Conservation (phyloP, 495 filamentous ascomycete species). For the Jackrogersella minutella region DNA sequence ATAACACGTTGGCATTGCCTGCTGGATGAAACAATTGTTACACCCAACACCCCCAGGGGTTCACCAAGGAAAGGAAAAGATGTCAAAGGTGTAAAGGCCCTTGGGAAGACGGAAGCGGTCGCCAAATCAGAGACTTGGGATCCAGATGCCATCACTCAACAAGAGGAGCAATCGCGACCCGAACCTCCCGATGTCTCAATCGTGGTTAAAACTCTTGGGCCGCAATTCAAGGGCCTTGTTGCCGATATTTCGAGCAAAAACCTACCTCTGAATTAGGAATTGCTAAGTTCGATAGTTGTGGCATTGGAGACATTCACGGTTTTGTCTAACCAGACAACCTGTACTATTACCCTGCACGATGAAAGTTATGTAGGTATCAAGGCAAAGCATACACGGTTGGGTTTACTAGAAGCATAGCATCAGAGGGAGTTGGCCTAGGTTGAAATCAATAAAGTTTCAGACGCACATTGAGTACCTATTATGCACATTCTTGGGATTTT, state of each 20-base stretch:
- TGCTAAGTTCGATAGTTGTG: neutral
- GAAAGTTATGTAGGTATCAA: too few species aligned
- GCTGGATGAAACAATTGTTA: constrained; percentile 66
- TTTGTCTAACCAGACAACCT: neutral
- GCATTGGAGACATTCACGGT: neutral
- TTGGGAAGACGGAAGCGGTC: constrained; percentile 56
- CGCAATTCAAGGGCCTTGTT: constrained; percentile 47
- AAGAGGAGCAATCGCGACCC: constrained; percentile 34
- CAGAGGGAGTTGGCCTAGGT: too few species aligned
- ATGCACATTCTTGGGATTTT: too few species aligned
- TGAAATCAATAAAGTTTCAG: too few species aligned
- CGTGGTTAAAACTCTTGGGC: constrained; percentile 50
- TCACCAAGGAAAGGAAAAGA: constrained; percentile 59
- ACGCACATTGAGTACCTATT: too few species aligned
- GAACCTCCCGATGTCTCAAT: constrained; percentile 47
- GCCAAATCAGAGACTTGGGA: constrained; percentile 47
- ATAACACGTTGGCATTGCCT: constrained; percentile 69
- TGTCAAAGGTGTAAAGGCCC: constrained; percentile 57
- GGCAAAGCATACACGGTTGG: too few species aligned
- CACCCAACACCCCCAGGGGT: constrained; percentile 56
- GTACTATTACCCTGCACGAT: too few species aligned
- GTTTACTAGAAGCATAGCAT: too few species aligned
- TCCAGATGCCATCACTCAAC: constrained; percentile 12
- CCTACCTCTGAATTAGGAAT: constrained; percentile 6
- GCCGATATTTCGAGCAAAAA: constrained; percentile 31